Evolutionary conservation across 176 grass and related monocot species (phyloP).

Genomic region (Lolium rigidum): DNA sequence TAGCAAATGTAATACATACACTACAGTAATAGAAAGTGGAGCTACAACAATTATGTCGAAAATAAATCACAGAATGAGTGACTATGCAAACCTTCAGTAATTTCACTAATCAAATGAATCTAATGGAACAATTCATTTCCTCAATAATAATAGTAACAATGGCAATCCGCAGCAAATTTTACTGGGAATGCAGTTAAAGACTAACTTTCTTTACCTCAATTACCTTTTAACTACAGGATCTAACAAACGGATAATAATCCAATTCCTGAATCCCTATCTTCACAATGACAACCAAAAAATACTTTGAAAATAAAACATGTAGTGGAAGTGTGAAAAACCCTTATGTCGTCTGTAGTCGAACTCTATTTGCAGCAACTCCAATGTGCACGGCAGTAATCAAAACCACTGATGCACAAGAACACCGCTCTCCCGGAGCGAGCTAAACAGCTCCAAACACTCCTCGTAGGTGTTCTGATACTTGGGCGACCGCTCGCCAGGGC

Average conservation of each 20-base stretch:
- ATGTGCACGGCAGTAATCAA: conserved; percentile 38
- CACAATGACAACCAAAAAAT: neutral
- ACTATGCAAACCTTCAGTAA: neutral
- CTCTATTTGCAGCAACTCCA: conserved; percentile 20
- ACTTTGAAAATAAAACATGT: conserved; percentile 9
- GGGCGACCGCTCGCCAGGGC: conserved; percentile 67
- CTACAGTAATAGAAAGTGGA: neutral
- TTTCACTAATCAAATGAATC: neutral
- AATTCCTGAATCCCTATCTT: conserved; percentile 7
- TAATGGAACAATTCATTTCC: conserved; percentile 2
- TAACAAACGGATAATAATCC: neutral
- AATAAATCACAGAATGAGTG: neutral
- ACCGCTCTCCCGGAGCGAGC: conserved; percentile 58
- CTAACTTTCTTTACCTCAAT: neutral
- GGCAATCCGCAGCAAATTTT: conserved; percentile 20
- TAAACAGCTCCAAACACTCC: conserved; percentile 72
- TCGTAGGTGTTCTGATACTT: conserved; percentile 76
- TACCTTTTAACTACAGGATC: conserved; percentile 31
- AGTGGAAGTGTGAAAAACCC: neutral
- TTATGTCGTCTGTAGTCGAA: conserved; percentile 2
- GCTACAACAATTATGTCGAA: neutral
- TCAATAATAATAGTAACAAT: conserved; percentile 4
- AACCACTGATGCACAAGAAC: conserved; percentile 93
- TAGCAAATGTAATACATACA: neutral
- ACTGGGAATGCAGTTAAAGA: conserved; percentile 29